Evolutionary conservation across 2,329 filamentous ascomycete genomes (phyloP).

Genomic region (Malbranchea zuffiana): DNA sequence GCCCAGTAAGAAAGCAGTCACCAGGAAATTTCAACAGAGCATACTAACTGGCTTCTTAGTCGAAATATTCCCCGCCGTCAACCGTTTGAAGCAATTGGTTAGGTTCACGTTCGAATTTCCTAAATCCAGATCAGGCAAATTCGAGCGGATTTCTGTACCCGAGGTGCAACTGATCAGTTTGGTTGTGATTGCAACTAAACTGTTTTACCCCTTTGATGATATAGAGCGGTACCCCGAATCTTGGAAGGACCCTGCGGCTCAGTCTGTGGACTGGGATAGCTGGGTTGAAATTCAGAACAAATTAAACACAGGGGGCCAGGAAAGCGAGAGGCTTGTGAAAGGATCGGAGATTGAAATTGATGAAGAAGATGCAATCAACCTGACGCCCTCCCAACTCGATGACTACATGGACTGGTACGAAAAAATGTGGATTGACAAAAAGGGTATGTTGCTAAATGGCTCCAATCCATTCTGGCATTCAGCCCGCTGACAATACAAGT

Average conservation of each 20-base stretch:
- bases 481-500: constrained; percentile 3
- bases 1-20: constrained; percentile 47
- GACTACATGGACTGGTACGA: constrained; percentile 74
- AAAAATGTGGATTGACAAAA: constrained; percentile 43
- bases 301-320: constrained; percentile 24
- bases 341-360: constrained; percentile 45
- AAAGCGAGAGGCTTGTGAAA: constrained; percentile 30
- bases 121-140: constrained; percentile 30
- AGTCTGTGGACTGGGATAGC: constrained; percentile 58
- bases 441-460: constrained; percentile 18
- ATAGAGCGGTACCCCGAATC: constrained; percentile 41
- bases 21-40: neutral
- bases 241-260: constrained; percentile 45
- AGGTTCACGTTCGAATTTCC: constrained; percentile 49
- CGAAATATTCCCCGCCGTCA: constrained; percentile 42
- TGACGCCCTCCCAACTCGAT: constrained; percentile 54
- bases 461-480: neutral
- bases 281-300: constrained; percentile 51
- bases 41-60: constrained; percentile 17
- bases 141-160: constrained; percentile 47
- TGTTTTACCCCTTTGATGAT: constrained; percentile 64
- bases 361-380: constrained; percentile 51
- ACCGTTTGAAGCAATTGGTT: constrained; percentile 45
- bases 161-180: constrained; percentile 63
- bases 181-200: constrained; percentile 64